These are phyloP conservation scores for Teratosphaeria nubilosa DNA, from an alignment of 2,329 filamentous ascomycete species.

Conservation along the genomic window DNA sequence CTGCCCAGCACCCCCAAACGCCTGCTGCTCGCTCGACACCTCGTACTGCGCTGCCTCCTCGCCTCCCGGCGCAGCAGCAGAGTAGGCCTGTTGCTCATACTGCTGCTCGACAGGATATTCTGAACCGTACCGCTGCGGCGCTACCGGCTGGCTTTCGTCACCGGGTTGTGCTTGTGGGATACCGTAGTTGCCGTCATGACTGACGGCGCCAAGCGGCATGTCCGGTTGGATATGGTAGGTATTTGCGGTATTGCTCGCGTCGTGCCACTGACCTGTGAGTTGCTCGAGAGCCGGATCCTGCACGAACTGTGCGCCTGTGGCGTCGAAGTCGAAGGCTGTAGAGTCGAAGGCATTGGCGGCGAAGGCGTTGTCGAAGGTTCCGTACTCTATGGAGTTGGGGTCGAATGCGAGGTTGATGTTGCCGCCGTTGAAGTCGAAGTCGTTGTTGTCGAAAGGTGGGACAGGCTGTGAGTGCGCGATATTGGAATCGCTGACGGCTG, in stretches of 20 bases:
- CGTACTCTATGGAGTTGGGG: slow-evolving; percentile 6
- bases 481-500: slow-evolving; percentile 9
- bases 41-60: neutral
- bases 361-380: slow-evolving; percentile 6
- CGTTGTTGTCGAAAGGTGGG: slow-evolving; percentile 20
- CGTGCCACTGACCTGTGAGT: slow-evolving; percentile 12
- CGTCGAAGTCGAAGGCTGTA: slow-evolving; percentile 20
- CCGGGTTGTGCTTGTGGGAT: neutral
- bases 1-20: slow-evolving; percentile 12
- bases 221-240: slow-evolving; percentile 7
- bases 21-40: slow-evolving; percentile 6
- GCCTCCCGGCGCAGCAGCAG: neutral
- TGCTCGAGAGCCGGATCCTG: slow-evolving; percentile 16
- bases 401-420: slow-evolving; percentile 33
- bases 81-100: neutral
- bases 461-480: slow-evolving; percentile 8
- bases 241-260: slow-evolving; percentile 5
- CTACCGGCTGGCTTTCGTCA: neutral
- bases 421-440: slow-evolving; percentile 31
- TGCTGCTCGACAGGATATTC: neutral
- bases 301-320: slow-evolving; percentile 8
- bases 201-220: slow-evolving; percentile 1
- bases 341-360: slow-evolving; percentile 19
- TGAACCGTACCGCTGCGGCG: neutral
- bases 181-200: slow-evolving; percentile 1